Percentiles rank a stretch among this genome's conserved stretches.
These are phyloP conservation scores for Lentinula sp. DNA, from an alignment of 768 basidiomycete genomes.

Conservation along the genomic window DNA sequence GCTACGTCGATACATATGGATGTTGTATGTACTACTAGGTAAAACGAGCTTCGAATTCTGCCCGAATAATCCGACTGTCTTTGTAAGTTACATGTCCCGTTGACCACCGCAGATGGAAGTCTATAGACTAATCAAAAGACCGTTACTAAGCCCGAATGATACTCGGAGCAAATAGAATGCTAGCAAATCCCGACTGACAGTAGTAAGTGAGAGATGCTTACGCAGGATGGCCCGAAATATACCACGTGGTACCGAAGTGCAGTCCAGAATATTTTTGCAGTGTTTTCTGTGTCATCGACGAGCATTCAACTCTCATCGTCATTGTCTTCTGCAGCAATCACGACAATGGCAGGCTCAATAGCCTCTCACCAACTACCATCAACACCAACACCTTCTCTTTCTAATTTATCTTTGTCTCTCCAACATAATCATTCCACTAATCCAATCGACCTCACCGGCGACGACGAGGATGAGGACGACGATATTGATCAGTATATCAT, in stretches of 20 bases:
- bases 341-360: conserved; percentile 10
- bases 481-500: conserved; percentile 34
- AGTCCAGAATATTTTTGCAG: neutral
- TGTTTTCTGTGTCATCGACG: neutral
- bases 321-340: conserved; percentile 11
- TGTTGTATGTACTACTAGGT: too few relatives aligned
- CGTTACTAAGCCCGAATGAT: neutral
- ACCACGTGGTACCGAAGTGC: neutral
- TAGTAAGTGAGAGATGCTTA: neutral
- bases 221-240: neutral
- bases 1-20: too few relatives aligned
- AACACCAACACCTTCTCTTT: conserved; percentile 24
- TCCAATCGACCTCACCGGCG: conserved; percentile 67
- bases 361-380: conserved; percentile 17
- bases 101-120: neutral
- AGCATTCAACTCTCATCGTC: neutral
- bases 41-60: neutral
- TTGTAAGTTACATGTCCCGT: neutral
- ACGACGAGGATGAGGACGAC: conserved; percentile 32
- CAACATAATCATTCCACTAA: conserved; percentile 33
- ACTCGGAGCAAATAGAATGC: neutral
- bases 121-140: neutral
- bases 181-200: neutral
- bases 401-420: conserved; percentile 29
- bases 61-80: neutral